Conservation (phyloP, 202 grass and related monocot species). For the Panicum virgatum region DNA sequence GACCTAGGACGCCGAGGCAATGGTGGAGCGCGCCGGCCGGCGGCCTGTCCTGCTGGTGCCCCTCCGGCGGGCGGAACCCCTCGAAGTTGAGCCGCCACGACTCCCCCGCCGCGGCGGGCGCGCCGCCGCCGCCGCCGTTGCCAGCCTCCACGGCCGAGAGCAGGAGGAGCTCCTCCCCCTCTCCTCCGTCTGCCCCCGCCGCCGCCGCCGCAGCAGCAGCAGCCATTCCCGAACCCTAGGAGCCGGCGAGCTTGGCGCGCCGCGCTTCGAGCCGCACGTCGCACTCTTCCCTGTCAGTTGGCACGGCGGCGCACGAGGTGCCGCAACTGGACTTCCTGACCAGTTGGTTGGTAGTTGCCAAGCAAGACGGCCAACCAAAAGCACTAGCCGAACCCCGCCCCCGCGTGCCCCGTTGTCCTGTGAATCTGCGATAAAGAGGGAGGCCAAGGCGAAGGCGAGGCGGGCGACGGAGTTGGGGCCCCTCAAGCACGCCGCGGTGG, state of each 20-base stretch:
- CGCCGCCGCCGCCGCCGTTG: conserved; percentile 33
- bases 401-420: conserved; percentile 28
- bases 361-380: no score
- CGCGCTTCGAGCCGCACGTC: neutral
- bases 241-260: neutral
- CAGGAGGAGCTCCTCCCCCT: conserved; percentile 64
- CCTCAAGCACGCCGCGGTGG: neutral
- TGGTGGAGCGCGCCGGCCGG: conserved; percentile 61
- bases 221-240: conserved; percentile 39
- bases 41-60: conserved; percentile 50
- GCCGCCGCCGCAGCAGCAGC: conserved; percentile 34
- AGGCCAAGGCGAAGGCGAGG: conserved; percentile 23
- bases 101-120: conserved; percentile 38
- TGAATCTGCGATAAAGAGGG: conserved; percentile 26
- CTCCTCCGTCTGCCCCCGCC: conserved; percentile 3
- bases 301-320: neutral
- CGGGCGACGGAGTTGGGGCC: neutral
- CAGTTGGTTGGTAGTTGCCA: conserved; percentile 32
- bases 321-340: neutral
- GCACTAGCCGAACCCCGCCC: neutral
- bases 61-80: conserved; percentile 52
- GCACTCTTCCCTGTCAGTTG: neutral
- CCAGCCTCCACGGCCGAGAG: conserved; percentile 53
- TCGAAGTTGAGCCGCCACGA: conserved; percentile 98
- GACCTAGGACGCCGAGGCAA: conserved; percentile 84